Percentiles rank a stretch among this genome's conserved stretches.
Conservation (phyloP, 805 yeast species). For the Pichia paraexigua region DNA sequence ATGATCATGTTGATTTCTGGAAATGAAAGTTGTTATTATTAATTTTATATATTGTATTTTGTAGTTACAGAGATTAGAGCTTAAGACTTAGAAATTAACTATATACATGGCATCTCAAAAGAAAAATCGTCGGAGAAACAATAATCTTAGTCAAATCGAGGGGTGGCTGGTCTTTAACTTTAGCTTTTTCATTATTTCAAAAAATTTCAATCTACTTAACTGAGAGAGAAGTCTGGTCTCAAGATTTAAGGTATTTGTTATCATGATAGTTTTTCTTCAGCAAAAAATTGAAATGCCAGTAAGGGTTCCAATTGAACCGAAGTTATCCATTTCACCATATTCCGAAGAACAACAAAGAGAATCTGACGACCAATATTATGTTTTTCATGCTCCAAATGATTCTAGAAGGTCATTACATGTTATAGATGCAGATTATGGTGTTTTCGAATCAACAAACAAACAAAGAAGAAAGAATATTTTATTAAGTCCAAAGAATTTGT, state of each 20-base stretch:
- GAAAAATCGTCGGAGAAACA: too few species aligned
- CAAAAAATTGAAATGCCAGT: neutral
- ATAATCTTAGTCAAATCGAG: neutral
- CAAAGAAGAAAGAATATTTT: neutral
- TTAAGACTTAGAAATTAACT: too few species aligned
- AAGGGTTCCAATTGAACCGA: neutral
- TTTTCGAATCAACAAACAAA: slow-evolving; percentile 8
- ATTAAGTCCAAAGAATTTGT: neutral
- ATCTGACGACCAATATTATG: slow-evolving; percentile 7
- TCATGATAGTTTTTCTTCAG: neutral
- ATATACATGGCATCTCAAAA: too few species aligned
- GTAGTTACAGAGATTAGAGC: too few species aligned
- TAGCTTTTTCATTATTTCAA: neutral
- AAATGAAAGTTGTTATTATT: neutral
- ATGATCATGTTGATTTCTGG: slow-evolving; percentile 24
- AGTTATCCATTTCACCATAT: neutral
- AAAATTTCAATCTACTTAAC: neutral
- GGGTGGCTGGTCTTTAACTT: neutral
- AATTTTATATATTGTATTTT: too few species aligned
- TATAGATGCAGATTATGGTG: slow-evolving; percentile 11
- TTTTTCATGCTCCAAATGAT: neutral
- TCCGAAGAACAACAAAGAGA: neutral
- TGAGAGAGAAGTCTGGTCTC: too few species aligned
- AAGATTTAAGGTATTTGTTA: neutral
- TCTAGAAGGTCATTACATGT: slow-evolving; percentile 6